Base-by-base conservation (phyloP, 1,284 basidiomycete genomes). In the Albatrellus sp. region DNA sequence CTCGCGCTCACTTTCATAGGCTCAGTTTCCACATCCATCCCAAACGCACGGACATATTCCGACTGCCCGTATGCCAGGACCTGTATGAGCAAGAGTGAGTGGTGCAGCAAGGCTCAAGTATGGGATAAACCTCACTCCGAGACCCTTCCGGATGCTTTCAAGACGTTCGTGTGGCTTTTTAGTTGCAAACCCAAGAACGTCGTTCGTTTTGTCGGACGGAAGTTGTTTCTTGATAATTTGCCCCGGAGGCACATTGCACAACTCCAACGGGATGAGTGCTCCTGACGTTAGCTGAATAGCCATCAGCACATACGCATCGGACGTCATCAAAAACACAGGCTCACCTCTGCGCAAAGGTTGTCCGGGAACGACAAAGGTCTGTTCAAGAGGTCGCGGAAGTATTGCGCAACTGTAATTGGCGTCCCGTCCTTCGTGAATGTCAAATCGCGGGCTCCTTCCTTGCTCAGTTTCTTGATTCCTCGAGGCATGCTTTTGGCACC, bases 171-270 rank as follows among this genome's bases (percentile, higher is more conserved):
- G 51, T 0, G 82, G 82, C 45, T 58, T 68, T 60, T 80, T 81
- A 0, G 84, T 86, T 0, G 84, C 75, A 54, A 87, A 87, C 0
- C 73, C 70, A 1, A 85, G 65, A 7, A 86, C 76, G 7, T 74
- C 69, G 46, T 70, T 75, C 0, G 75, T 80, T 54, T 76, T 75
- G 47, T 83, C 75, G 0, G 75, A 64, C 0, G 83, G 82, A 1
- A 87, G 68, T 49, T 80, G 79, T 53, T 80, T 82, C 35, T 77
- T 67, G 72, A 85, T 78, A 39, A 85, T 77, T 52, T 88, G 85
- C 0, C 84, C 84, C 0, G 70, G 62, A 0, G 70, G 69, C 3
- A 88, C 76, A 0, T 53, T 60, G 54, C 83, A 86, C 1, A 80
- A 57, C 55, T 88, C 84, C 2, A 85, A 55, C 0, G 84, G 82